Evolutionary conservation across 1,139 yeast species (phyloP), one percentile per base, ranked within the genome.

Genomic region (Pichia sp.): DNA sequence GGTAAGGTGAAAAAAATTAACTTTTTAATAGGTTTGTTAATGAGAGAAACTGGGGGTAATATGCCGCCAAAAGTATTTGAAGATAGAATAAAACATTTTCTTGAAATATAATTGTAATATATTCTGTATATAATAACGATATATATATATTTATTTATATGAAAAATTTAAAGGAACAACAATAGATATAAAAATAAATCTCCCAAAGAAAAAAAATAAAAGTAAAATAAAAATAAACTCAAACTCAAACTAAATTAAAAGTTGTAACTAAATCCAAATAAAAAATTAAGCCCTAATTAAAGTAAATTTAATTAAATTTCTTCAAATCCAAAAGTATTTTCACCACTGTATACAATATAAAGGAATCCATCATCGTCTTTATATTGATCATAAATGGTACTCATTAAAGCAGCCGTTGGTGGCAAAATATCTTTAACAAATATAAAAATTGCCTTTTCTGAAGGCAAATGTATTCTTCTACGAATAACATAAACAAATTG

Each of bases 401-500:
- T 84, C 90, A 92, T 89, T 58, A 92, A 77, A 27, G 97, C 95
- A 24, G 97, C 97, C 3, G 98, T 92, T 40, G 97, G 97, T 24
- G 98, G 98, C 58, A 92, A 76, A 49, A 92, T 90, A 63, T 92
- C 98, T 63, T 92, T 90, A 51, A 92, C 95, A 66, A 92, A 92
- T 56, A 92, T 89, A 67, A 92, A 92, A 55, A 92, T 90, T 39
- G 98, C 98, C 81, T 92, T 90, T 67, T 92, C 98, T 36, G 96
- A 87, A 39, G 97, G 96, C 54, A 92, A 77, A 73, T 86, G 86
- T 66, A 92, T 90, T 65, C 98, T 82, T 71, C 90, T 89, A 68
- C 98, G 82, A 59, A 92, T 87, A 50, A 92, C 98, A 61, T 92
- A 92, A 45, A 92, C 97, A 70, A 92, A 90, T 67, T 92, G 98